Conservation (phyloP, 2,329 filamentous ascomycete species). For the Colletotrichum gigasporum region DNA sequence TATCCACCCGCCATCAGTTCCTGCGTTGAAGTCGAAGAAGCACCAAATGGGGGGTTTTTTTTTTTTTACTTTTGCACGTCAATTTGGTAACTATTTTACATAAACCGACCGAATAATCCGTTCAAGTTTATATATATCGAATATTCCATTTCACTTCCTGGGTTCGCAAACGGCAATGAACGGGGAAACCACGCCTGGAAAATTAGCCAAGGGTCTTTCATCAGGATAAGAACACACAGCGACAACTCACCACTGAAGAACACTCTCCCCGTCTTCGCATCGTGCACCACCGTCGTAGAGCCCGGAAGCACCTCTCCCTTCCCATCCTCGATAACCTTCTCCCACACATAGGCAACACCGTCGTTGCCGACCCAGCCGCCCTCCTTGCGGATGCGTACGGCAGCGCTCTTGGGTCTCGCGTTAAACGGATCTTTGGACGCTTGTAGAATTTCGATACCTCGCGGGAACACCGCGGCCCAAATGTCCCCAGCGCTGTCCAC, state of each 20-base stretch:
- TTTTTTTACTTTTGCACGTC: too few relatives aligned
- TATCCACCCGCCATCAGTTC: too few relatives aligned
- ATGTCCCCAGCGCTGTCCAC: slow-evolving; percentile 38
- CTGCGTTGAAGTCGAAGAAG: too few relatives aligned
- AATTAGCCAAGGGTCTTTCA: background rate
- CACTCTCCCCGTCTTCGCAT: slow-evolving; percentile 39
- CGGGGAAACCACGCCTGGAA: slow-evolving; percentile 33
- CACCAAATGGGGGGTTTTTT: too few relatives aligned
- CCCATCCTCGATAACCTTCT: slow-evolving; percentile 40
- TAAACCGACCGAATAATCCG: too few relatives aligned
- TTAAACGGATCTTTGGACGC: slow-evolving; percentile 34
- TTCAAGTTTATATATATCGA: too few relatives aligned
- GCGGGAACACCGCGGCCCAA: slow-evolving; percentile 37
- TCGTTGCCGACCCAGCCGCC: slow-evolving; percentile 32
- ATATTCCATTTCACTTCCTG: background rate
- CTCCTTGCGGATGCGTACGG: slow-evolving; percentile 35
- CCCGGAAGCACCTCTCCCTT: slow-evolving; percentile 36
- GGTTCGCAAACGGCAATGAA: slow-evolving; percentile 37
- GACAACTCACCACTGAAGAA: slow-evolving; percentile 38
- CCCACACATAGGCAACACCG: slow-evolving; percentile 29
- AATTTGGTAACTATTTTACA: too few relatives aligned
- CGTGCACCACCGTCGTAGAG: slow-evolving; percentile 38
- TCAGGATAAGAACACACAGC: background rate
- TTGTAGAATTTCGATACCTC: slow-evolving; percentile 24
- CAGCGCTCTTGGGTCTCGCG: slow-evolving; percentile 27